Evolutionary conservation across 306 rosid species (phyloP).

Genomic region (Calophaca sinica): DNA sequence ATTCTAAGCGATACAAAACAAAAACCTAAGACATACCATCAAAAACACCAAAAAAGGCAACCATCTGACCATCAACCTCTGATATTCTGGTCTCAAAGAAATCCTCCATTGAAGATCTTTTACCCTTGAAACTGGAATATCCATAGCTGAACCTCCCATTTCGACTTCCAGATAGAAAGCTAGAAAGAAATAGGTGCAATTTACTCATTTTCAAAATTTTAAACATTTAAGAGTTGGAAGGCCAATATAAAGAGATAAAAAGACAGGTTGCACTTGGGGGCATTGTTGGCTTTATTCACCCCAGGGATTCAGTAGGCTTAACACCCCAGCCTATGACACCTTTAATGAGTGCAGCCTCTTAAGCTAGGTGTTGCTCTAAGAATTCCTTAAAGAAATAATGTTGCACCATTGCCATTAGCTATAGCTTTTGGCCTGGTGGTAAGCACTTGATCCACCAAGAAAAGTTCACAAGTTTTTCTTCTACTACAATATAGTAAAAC

Average conservation of each 20-base stretch:
- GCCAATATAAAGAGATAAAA: constrained; percentile 15
- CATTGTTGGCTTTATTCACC: background rate
- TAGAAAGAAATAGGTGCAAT: constrained; percentile 34
- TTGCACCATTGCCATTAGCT: too few relatives aligned
- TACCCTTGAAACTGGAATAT: constrained; percentile 91
- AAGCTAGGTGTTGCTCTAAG: background rate
- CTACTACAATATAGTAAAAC: background rate
- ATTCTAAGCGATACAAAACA: constrained; percentile 28
- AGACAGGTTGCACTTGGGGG: background rate
- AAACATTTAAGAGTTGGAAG: constrained; percentile 34
- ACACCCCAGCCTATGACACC: background rate
- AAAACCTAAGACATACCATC: constrained; percentile 67
- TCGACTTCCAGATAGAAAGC: constrained; percentile 69
- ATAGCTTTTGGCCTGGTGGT: too few relatives aligned
- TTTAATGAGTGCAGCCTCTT: background rate
- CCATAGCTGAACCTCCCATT: constrained; percentile 86
- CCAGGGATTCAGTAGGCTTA: background rate
- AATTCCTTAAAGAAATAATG: background rate
- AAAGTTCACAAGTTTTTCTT: constrained; percentile 22
- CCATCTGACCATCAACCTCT: constrained; percentile 86
- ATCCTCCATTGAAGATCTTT: constrained; percentile 95
- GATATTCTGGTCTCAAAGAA: constrained; percentile 78
- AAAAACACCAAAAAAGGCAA: constrained; percentile 91
- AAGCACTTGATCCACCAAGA: constrained; percentile 6
- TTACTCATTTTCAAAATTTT: constrained; percentile 32